These are phyloP conservation scores for Cryptococcus hybrid DNA, from an alignment of 1,284 basidiomycete species.

Conservation along the genomic window DNA sequence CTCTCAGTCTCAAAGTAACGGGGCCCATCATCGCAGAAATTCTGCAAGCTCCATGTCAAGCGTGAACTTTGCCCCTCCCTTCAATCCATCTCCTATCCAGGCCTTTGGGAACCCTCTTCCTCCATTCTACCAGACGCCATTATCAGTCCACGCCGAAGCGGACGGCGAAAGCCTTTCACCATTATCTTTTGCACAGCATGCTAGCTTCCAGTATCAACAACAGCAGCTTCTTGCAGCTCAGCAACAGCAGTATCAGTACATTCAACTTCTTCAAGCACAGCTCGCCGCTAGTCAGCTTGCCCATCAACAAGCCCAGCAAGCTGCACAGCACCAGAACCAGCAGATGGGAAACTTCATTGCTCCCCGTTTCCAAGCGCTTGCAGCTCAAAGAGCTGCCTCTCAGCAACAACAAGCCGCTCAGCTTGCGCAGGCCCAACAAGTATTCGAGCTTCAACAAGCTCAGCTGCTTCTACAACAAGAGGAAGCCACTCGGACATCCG, in stretches of 20 bases:
- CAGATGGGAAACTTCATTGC: conserved; percentile 65
- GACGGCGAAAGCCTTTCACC: conserved; percentile 26
- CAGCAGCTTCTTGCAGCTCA: conserved; percentile 44
- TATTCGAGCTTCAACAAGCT: conserved; percentile 39
- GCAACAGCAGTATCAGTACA: conserved; percentile 39
- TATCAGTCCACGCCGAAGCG: conserved; percentile 20
- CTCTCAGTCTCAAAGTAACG: conserved; percentile 14
- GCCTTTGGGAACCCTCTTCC: conserved; percentile 18
- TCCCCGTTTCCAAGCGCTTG: conserved; percentile 80
- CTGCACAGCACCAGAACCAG: conserved; percentile 23
- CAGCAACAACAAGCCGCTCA: conserved; percentile 51
- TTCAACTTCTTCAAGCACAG: conserved; percentile 46
- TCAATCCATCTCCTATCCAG: conserved; percentile 10
- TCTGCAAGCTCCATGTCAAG: conserved; percentile 14
- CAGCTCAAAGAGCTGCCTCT: conserved; percentile 58
- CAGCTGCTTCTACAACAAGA: conserved; percentile 29
- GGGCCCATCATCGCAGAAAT: conserved; percentile 13
- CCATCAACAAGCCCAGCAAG: conserved; percentile 9
- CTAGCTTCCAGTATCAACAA: conserved; percentile 34
- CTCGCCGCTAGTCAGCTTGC: conserved; percentile 29
- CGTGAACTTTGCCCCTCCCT: neutral
- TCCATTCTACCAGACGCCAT: conserved; percentile 20
- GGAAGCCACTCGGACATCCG: conserved; percentile 16
- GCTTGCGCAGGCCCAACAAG: conserved; percentile 40
- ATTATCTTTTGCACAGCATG: conserved; percentile 22